Base-by-base conservation (phyloP, 495 filamentous ascomycete genomes). In the Penicillium daleae region DNA sequence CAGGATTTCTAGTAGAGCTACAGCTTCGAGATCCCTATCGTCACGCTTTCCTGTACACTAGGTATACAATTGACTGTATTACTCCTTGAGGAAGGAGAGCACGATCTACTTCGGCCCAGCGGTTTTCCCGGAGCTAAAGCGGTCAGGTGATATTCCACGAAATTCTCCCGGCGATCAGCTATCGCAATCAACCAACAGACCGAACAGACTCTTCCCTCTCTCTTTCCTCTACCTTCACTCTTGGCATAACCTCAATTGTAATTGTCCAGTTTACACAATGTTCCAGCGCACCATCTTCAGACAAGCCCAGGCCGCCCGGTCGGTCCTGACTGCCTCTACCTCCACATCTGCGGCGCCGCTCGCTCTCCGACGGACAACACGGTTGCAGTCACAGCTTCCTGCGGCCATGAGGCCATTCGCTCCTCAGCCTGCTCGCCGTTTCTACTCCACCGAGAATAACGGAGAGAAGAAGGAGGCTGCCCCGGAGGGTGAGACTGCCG, bases 231-330 rank as follows among this genome's bases (percentile, higher is more conserved):
- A 27, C 51, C 57, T 46, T 39, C 10, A 56, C 35, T 59, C 42
- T 62, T 53, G 33, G 46, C 44, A 42, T 57, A 46, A 27, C 58
- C 19, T 52, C 56, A 56, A 56, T 62, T 57, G 27, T 57, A 51
- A 57, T 49, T 51, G 39, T 57, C 19, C 49, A 58, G 26, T 53
- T 44, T 70, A 75, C 33, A 64, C 32, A 63, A 82, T 82, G 79
- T 77, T 82, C 72, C 76, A 79, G 66, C 74, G 78, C 63, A 76
- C 73, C 31, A 55, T 80, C 59, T 57, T 82, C 65, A 76, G 76
- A 78, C 78, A 80, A 63, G 69, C 70, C 33, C 76, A 76, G 70
- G 77, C 76, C 59, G 70, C 72, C 62, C 75, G 75, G 66, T 77
- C 79, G 64, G 60, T 71, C 48, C 65, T 78, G 39, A 66, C 76